Evolutionary conservation across 495 filamentous ascomycete genomes (phyloP).

Genomic region (Acidiella bohemica): DNA sequence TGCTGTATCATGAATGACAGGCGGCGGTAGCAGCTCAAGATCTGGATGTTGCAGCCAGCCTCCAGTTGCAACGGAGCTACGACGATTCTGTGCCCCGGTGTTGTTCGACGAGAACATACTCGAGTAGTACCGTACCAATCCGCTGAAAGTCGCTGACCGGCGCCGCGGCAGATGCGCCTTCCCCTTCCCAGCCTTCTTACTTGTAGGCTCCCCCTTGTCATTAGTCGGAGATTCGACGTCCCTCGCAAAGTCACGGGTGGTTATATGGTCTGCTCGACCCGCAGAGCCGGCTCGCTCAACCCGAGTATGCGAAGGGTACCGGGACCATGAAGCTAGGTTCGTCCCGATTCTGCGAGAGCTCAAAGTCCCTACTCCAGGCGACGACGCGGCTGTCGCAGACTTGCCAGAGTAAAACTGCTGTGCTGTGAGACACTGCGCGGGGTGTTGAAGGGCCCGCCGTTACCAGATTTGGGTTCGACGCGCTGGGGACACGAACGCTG

Average conservation of each 20-base stretch:
- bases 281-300: conserved; percentile 16
- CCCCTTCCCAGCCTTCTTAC: conserved; percentile 3
- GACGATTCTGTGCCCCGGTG: conserved; percentile 8
- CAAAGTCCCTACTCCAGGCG: no score
- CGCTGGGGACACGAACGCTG: no score
- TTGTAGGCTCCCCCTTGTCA: not conserved
- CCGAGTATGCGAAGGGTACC: conserved; percentile 20
- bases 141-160: conserved; percentile 14
- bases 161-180: conserved; percentile 7
- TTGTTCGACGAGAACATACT: conserved; percentile 11
- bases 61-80: conserved; percentile 17
- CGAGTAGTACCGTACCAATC: conserved; percentile 13
- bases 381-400: no score
- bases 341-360: conserved; percentile 18
- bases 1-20: conserved; percentile 3
- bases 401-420: no score
- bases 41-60: conserved; percentile 22
- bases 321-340: conserved; percentile 15
- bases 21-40: conserved; percentile 20
- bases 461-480: no score
- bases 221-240: not conserved
- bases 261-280: conserved; percentile 15
- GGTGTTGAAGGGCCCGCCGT: no score
- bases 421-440: no score
- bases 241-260: conserved; percentile 19